Evolutionary conservation across 768 basidiomycete species (phyloP), one percentile per base, ranked within the genome.

Genomic region (Leccinum broughii): DNA sequence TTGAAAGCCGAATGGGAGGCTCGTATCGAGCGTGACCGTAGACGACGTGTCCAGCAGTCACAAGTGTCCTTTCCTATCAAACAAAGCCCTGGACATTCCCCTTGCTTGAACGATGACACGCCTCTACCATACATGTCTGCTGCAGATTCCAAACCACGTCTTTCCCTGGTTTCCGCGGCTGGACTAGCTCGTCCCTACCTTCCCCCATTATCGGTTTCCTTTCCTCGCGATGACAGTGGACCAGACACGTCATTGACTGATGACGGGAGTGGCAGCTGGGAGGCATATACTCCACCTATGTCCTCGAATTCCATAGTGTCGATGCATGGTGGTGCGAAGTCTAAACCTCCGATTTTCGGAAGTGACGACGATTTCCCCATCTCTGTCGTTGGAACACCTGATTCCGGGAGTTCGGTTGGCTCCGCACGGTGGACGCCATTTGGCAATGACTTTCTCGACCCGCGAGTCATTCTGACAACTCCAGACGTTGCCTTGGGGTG

Each of bases 231-330:
- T 7, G 82, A 84, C 54, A 84, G 85, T 28, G 81, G 80, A 2
- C 84, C 86, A 4, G 80, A 74, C 44, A 83, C 85, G 0, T 80
- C 78, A 7, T 77, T 79, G 22, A 78, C 78, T 0, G 84, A 82
- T 51, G 81, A 83, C 44, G 69, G 74, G 17, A 77, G 78, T 37
- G 80, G 80, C 58, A 81, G 81, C 17, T 88, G 86, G 86, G 79
- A 83, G 5, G 77, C 81, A 34, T 87, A 87, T 63, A 87, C 85
- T 0, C 86, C 86, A 30, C 86, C 86, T 1, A 78, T 83, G 1
- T 87, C 85, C 6, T 79, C 78, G 1, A 78, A 78, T 9, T 85
- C 85, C 6, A 74, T 79, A 4, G 78, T 79, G 13, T 72, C 77
- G 1, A 80, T 80, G 56, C 83, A 78, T 59, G 75, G 76, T 37